These are phyloP conservation scores for Flammula alnicola DNA, from an alignment of 1,284 basidiomycete genomes.

Conservation along the genomic window DNA sequence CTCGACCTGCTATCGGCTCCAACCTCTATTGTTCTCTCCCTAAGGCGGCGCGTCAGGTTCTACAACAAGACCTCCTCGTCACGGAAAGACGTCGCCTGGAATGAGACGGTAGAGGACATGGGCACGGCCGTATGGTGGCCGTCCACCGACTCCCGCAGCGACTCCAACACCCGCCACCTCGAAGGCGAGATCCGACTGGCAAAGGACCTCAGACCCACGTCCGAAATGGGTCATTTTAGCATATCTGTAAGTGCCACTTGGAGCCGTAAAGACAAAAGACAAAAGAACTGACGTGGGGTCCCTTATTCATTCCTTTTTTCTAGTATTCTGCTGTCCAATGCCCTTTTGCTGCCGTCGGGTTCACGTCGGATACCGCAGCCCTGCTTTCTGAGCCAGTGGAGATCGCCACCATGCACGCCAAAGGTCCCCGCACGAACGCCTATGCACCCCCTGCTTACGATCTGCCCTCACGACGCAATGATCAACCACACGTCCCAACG, in stretches of 20 bases:
- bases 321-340: constrained; percentile 49
- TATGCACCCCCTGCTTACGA: constrained; percentile 50
- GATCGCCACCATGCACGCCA: constrained; percentile 48
- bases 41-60: constrained; percentile 50
- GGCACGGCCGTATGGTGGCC: constrained; percentile 53
- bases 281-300: too few species aligned
- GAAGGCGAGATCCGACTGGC: constrained; percentile 55
- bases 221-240: constrained; percentile 51
- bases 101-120: constrained; percentile 44
- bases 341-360: constrained; percentile 44
- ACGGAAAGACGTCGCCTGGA: constrained; percentile 41
- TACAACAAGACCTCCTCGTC: constrained; percentile 39
- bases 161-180: constrained; percentile 39
- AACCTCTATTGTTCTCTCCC: constrained; percentile 42
- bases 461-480: constrained; percentile 30
- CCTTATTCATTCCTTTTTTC: too few species aligned
- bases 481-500: constrained; percentile 31
- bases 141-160: constrained; percentile 31
- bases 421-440: constrained; percentile 43
- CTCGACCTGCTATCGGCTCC: constrained; percentile 50
- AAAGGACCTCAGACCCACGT: constrained; percentile 52
- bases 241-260: constrained; percentile 52
- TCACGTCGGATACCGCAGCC: constrained; percentile 36
- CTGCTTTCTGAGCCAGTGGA: constrained; percentile 48
- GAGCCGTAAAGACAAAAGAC: too few species aligned